Base-by-base conservation (phyloP, 441 rosid genomes). In the Aquilaria agallochum region DNA sequence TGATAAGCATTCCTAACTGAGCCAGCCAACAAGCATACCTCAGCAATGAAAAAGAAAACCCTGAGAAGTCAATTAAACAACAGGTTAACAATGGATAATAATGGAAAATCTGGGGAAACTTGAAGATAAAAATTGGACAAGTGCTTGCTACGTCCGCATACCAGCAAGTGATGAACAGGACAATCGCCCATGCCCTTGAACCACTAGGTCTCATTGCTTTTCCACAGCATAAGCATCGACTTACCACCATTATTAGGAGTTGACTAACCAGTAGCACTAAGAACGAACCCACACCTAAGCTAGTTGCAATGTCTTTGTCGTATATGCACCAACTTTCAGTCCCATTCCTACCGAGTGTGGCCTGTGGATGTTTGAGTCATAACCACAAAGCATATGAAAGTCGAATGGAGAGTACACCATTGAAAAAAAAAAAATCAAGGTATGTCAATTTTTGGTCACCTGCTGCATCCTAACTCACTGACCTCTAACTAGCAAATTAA, bases 21-120 rank as follows among this genome's bases (percentile, higher is more conserved):
- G 50, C 90, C 96, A 0, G 95, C 96, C 49, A 93, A 73, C 83
- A 93, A 79, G 75, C 93, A 90, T 52, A 76, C 73, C 78, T 80
- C 96, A 11, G 95, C 96, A 42, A 90, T 87, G 31, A 84, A 66
- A 68, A 93, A 93, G 81, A 90, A 87, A 40, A 88, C 82, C 95
- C 98, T 93, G 87, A 62, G 55, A 77, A 3, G 64, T n/a, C 59
- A 52, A 49, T 31, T 36, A 36, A 5, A 53, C 10, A 14, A 59
- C 4, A 31, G 27, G 44, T 46, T 1, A 46, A 54, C 50, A 13
- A 42, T 31, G 20, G 27, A 20, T 20, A 20, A 20, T 20, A 20
- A 20, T 20, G 27, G 27, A 20, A 20, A 20, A 20, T 20, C 27
- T 20, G 27, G 27, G 34, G 12, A 48, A 63, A 40, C 15, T 40